Conservation (phyloP, 495 filamentous ascomycete species). For the Hypoxylon fragiforme region DNA sequence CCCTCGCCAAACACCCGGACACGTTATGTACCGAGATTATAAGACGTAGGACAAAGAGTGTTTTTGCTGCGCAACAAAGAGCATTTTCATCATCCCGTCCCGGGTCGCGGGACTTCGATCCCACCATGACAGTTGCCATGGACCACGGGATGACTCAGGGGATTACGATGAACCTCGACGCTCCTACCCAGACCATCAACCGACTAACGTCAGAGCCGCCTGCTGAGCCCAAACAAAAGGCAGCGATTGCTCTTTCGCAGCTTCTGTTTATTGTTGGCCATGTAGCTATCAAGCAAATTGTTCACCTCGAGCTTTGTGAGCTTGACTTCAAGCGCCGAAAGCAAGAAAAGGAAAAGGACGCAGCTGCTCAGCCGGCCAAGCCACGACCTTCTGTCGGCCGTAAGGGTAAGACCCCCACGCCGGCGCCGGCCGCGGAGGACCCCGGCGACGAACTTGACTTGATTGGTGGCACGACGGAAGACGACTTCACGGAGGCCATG, state of each 20-base stretch:
- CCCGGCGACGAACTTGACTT: slow-evolving; percentile 87
- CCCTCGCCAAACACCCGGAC: slow-evolving; percentile 93
- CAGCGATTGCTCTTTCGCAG: slow-evolving; percentile 78
- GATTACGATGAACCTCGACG: slow-evolving; percentile 40
- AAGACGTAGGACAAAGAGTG: slow-evolving; percentile 78
- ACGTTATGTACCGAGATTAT: slow-evolving; percentile 91
- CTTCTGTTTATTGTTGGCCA: slow-evolving; percentile 95
- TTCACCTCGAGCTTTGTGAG: slow-evolving; percentile 98
- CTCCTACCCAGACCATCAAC: slow-evolving; percentile 41
- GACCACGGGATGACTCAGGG: slow-evolving; percentile 32
- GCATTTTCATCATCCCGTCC: slow-evolving; percentile 43
- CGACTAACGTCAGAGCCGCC: slow-evolving; percentile 39
- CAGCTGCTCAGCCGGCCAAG: slow-evolving; percentile 43
- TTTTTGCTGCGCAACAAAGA: slow-evolving; percentile 59
- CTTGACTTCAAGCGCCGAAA: slow-evolving; percentile 97
- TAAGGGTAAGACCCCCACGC: slow-evolving; percentile 53
- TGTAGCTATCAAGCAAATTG: slow-evolving; percentile 97
- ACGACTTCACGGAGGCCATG: slow-evolving; percentile 98
- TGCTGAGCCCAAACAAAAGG: slow-evolving; percentile 57
- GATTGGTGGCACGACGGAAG: slow-evolving; percentile 95
- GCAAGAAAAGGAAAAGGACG: slow-evolving; percentile 86
- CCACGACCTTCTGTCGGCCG: slow-evolving; percentile 40
- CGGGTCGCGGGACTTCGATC: slow-evolving; percentile 45
- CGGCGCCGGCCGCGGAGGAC: slow-evolving; percentile 46
- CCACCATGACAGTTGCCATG: slow-evolving; percentile 33